Base-by-base conservation (phyloP, 768 basidiomycete species). In the Clathrus columnatus region DNA sequence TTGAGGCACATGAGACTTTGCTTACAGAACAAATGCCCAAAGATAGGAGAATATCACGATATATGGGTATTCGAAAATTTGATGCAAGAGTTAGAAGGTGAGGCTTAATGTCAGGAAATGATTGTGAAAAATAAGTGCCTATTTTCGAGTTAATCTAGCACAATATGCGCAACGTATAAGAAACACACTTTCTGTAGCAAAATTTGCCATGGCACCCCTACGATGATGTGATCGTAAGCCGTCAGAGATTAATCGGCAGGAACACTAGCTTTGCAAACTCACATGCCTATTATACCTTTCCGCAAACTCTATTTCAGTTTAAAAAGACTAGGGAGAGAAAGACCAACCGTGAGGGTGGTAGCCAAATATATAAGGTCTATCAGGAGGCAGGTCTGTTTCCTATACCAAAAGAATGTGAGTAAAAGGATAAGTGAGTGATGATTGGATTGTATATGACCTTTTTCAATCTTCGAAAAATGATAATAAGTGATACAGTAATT, bases 251-350 rank as follows among this genome's bases (percentile, higher is more conserved):
- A 18, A 10, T 29, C 14, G 42, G 20, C 53, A 46, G 24, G 30
- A 10, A 27, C 44, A 30, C 7, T 48, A 32, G 36, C n/a, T 36
- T 36, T 11, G 36, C 36, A 50, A 8, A 70, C 87, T 64, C 74
- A 95, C 93, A 96, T 97, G 63, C 95, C 94, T 67, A 99, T 97
- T 61, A 99, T 97, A 41, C 93, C 91, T 93, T 61, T 24, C 24
- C 10, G 55, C 7, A 44, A 52, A 63, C 11, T 65, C 59, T 43
- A 30, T 51, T 8, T 57, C 36, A 11, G 23, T 20, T 14, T 3
- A 43, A 45, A 26, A 29, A 4, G 57, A 20, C 18, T 21, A 21
- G 11, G 32, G 27, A 57, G 0, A n/a, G 20, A 7, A 42, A 20
- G 54, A 66, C 79, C 29, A 57, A 85, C 94, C 96, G 69, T 99